Percentiles rank a stretch among this genome's conserved stretches.
phyloP scores from a whole-genome alignment of 192 early-diverging fungal genomes.

The Cetraspora pellucida region DNA sequence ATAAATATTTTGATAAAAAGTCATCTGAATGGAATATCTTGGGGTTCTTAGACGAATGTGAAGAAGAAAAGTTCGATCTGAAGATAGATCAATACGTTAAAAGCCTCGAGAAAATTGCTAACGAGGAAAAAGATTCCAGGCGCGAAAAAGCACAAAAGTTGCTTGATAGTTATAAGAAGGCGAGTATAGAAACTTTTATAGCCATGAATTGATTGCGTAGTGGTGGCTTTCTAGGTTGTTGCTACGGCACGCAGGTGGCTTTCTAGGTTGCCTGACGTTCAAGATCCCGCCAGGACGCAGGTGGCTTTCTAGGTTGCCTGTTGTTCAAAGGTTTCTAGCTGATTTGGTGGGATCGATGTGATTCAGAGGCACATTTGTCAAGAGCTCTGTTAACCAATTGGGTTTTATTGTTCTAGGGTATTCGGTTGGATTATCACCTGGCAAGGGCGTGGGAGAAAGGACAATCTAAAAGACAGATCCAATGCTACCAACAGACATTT shows the following conservation, averaged over 20 bases:
- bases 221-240: neutral
- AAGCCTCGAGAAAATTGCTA: neutral
- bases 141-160: neutral
- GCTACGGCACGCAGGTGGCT: neutral
- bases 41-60: constrained; percentile 22
- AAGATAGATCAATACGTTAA: constrained; percentile 7
- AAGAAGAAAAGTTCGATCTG: constrained; percentile 1
- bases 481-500: neutral
- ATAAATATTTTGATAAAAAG: constrained; percentile 26
- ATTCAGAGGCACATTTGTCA: neutral
- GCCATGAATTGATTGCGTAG: neutral
- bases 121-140: constrained; percentile 2
- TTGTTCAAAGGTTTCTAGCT: constrained; percentile 10
- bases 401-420: neutral
- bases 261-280: constrained; percentile 5
- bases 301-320: constrained; percentile 16
- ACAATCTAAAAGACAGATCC: neutral
- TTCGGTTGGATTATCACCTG: neutral
- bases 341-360: constrained; percentile 21
- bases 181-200: constrained; percentile 9
- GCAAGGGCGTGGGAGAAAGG: constrained; percentile 15
- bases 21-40: constrained; percentile 22
- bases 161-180: constrained; percentile 8
- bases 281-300: neutral
- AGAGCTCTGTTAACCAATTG: constrained; percentile 3